phyloP scores from a whole-genome alignment of 1,284 basidiomycete species.

The Phaffia rhodozyma region DNA sequence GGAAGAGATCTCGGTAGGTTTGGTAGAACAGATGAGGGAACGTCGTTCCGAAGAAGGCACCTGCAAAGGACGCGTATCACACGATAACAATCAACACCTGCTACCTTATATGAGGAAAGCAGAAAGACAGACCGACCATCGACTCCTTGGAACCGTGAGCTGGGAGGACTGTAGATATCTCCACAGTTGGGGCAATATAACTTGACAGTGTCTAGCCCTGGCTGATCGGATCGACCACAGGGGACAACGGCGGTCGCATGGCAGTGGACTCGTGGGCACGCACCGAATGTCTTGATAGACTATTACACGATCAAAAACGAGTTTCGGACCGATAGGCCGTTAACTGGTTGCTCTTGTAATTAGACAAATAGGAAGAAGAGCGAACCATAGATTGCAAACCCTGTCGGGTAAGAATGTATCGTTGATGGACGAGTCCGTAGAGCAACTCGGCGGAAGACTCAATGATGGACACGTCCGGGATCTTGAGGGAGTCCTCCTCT shows the following conservation, averaged over 20 bases:
- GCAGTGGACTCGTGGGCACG: conserved; percentile 93
- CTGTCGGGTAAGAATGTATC: conserved; percentile 88
- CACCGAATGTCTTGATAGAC: conserved; percentile 50
- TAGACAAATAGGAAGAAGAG: conserved; percentile 10
- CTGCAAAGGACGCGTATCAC: conserved; percentile 38
- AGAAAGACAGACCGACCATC: conserved; percentile 54
- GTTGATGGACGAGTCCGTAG: conserved; percentile 94
- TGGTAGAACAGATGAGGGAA: conserved; percentile 97
- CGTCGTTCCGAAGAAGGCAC: conserved; percentile 97
- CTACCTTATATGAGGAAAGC: background rate
- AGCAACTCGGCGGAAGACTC: conserved; percentile 95
- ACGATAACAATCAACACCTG: background rate
- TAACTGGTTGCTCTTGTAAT: background rate
- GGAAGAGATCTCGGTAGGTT: conserved; percentile 80
- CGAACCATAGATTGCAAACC: conserved; percentile 90
- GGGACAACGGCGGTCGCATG: conserved; percentile 81
- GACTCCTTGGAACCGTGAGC: conserved; percentile 87
- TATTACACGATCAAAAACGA: background rate
- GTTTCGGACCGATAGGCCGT: background rate
- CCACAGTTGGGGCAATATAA: conserved; percentile 97
- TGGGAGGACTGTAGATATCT: conserved; percentile 91
- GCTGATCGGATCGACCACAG: conserved; percentile 88
- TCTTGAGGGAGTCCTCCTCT: conserved; percentile 79
- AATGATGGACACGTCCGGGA: conserved; percentile 84
- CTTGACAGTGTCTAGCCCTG: conserved; percentile 97